Evolutionary conservation across 1,284 basidiomycete genomes (phyloP), one percentile per base, ranked within the genome.

Genomic region (Abortiporus biennis): DNA sequence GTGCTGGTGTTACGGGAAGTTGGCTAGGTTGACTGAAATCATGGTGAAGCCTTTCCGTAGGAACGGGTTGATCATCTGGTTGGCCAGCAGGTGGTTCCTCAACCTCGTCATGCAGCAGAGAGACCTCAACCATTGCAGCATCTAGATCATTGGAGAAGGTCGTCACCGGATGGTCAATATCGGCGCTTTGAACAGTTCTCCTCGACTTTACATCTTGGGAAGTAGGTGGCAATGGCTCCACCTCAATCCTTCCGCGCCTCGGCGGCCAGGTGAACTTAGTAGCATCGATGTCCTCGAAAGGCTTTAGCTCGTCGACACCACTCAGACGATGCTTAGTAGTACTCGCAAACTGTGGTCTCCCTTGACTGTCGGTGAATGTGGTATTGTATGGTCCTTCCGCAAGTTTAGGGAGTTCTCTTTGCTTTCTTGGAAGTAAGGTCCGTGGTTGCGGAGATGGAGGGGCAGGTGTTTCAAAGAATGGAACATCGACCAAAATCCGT

Each of bases 371-470:
- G 2, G 51, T 48, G 25, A 58, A 50, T 16, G 55, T 54, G 30
- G 44, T 54, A 33, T 52, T 56, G 38, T 48, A 56, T 5, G 52
- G 46, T 15, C 58, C 56, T 21, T 57, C 52, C 9, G 47, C 47
- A n/a, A 56, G 42, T 4, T 52, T 43, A 19, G 54, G 53, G 1
- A 50, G 56, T 33, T 50, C 47, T n/a, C 43, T 31, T 19, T 17
- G 27, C 32, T 22, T n/a, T 40, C 27, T 12, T n/a, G 25, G 42
- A 31, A n/a, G 42, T 15, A 38, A 15, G 17, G 25, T 17, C 33
- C 24, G 19, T 35, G 24, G 20, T 24, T 17, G 22, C 32, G 22
- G 29, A 8, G 25, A 22, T 29, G 27, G 11, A 17, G 17, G 38
- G 38, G 38, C 15, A 4, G 52, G 50, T 5, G 50, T 48, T 6